Evolutionary conservation across 75 land plant species (phyloP).

Genomic region (Picea sitchensis): DNA sequence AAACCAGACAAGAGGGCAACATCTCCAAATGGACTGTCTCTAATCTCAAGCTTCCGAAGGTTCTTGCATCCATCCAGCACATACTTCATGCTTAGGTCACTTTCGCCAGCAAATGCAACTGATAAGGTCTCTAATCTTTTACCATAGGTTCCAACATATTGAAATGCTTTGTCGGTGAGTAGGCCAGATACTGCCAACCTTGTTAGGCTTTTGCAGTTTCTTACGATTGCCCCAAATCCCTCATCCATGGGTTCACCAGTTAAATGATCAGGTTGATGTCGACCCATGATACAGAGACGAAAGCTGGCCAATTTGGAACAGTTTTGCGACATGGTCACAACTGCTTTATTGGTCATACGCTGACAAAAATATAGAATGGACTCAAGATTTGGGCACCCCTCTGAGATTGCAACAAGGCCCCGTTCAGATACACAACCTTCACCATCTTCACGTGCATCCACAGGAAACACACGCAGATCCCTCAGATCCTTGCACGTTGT

Average conservation of each 20-base stretch:
- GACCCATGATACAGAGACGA: constrained; percentile 87
- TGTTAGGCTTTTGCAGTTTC: constrained; percentile 69
- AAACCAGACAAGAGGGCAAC: constrained; percentile 66
- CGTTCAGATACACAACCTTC: constrained; percentile 71
- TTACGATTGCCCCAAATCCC: constrained; percentile 93
- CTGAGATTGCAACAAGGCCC: constrained; percentile 79
- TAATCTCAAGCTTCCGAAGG: constrained; percentile 89
- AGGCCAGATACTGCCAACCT: constrained; percentile 84
- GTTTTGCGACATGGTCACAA: constrained; percentile 65
- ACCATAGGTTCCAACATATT: constrained; percentile 75
- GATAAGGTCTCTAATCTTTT: constrained; percentile 76
- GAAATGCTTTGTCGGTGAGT: constrained; percentile 81
- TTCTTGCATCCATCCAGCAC: constrained; percentile 78
- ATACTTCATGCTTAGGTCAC: constrained; percentile 57
- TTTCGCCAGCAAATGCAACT: constrained; percentile 92
- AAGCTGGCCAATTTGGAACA: constrained; percentile 69
- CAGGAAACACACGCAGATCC: constrained; percentile 80
- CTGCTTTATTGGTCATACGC: constrained; percentile 87
- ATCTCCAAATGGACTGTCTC: constrained; percentile 94
- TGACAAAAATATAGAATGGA: constrained; percentile 91
- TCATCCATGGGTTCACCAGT: constrained; percentile 85
- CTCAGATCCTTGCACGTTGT: constrained; percentile 68
- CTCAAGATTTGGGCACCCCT: constrained; percentile 76
- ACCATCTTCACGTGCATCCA: constrained; percentile 44
- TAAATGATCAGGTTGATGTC: constrained; percentile 50